Evolutionary conservation across 805 yeast genomes (phyloP).

Genomic region (Candida chauliodis): DNA sequence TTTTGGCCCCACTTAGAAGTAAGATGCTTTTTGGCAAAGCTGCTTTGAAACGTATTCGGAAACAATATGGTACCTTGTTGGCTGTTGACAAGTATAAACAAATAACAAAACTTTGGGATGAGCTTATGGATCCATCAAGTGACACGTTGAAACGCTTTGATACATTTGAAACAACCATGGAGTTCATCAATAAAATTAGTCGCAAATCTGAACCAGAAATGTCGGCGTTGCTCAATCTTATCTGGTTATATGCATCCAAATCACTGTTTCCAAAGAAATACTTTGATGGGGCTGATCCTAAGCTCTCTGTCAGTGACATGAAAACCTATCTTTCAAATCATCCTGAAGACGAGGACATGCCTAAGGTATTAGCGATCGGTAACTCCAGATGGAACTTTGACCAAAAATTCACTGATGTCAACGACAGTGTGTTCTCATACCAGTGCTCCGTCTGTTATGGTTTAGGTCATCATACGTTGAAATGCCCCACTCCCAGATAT

Average conservation of each 20-base stretch:
- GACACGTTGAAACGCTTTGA: not conserved
- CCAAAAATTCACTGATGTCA: not conserved
- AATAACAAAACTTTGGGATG: not conserved
- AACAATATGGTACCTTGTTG: not conserved
- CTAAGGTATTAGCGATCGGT: not conserved
- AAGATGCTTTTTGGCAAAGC: not conserved
- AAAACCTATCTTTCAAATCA: not conserved
- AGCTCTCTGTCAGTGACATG: not conserved
- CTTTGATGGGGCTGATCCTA: not conserved
- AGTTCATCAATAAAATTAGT: not conserved
- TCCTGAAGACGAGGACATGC: not conserved
- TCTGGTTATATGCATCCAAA: not conserved
- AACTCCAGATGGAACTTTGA: not conserved
- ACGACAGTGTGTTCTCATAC: not conserved
- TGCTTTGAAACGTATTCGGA: not conserved
- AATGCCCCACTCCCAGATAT: not conserved
- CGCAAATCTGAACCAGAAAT: not conserved
- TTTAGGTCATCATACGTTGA: not conserved
- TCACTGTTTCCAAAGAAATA: not conserved
- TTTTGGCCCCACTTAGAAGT: not conserved
- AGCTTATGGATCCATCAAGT: not conserved
- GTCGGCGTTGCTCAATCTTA: not conserved
- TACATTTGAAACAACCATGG: not conserved
- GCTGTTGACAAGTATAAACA: not conserved
- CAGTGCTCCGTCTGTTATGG: not conserved